Evolutionary conservation across 768 basidiomycete genomes (phyloP), one percentile per base, ranked within the genome.

Genomic region (Lactarius sanguifluus): DNA sequence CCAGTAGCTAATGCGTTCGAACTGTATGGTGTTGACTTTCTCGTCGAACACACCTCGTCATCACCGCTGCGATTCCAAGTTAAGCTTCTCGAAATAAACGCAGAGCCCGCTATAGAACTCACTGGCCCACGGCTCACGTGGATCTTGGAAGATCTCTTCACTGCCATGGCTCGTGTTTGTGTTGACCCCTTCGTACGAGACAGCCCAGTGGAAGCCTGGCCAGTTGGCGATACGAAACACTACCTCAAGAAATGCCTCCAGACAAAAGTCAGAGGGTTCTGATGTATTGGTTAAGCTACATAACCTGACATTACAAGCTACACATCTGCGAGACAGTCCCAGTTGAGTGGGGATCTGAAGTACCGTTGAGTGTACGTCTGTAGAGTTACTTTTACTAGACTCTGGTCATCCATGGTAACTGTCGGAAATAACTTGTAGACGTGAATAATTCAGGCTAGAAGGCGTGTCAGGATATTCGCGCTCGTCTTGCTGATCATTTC

Each of bases 21-120:
- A 75, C 83, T 98, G 18, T 98, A 89, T 72, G 97, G 97, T 0
- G 83, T 91, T n/a, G 97, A 99, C 75, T 90, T 99, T 66, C 80
- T 98, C 16, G 83, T 98, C 65, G 82, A 82, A 61, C 83, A 84
- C 23, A 43, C 62, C 16, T 70, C 60, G 5, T 64, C 72, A 0
- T 61, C 76, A 5, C 64, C 66, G 20, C 62, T 75, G 1, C 65
- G 65, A 1, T 71, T 69, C 63, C 81, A 85, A 67, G 87, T 93
- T 18, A 87, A 89, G 63, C 79, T 98, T 2, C 81, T 98, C 36
- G 97, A 98, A 76, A 82, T 96, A 72, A 99, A 99, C 74, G 88
- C 96, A 7, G 95, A 96, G 69, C 96, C 97, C 1, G 97, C 97
- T 54, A 96, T 98, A 65, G 92, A 95, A 72, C 83, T 96, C 62